phyloP scores from a whole-genome alignment of 192 early-diverging fungal genomes.

The Endogone sp. region DNA sequence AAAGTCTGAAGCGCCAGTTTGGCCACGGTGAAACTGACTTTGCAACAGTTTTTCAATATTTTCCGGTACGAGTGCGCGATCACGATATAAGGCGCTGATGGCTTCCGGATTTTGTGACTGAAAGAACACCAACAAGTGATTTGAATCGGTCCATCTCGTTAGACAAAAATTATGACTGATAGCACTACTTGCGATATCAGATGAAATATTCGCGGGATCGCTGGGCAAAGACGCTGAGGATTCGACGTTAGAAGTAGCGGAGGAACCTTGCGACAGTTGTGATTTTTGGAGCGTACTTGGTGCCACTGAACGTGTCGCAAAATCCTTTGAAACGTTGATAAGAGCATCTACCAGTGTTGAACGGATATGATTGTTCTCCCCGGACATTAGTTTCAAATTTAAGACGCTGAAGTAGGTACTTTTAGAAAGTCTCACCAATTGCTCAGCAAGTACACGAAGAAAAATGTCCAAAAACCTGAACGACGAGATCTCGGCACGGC shows the following conservation, averaged over 20 bases:
- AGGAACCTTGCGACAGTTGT: too few species aligned
- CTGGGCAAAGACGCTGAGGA: neutral
- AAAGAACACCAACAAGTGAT: constrained; percentile 17
- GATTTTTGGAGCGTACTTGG: constrained; percentile 2
- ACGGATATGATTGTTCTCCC: constrained; percentile 3
- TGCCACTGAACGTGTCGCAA: constrained; percentile 13
- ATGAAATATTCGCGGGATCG: neutral
- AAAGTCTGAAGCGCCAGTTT: neutral
- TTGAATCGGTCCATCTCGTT: constrained; percentile 13
- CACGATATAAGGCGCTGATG: constrained; percentile 16
- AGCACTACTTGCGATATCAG: neutral
- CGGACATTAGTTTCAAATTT: constrained; percentile 12
- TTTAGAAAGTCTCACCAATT: constrained; percentile 14
- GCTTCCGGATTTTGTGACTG: constrained; percentile 18
- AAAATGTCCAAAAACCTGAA: constrained; percentile 20
- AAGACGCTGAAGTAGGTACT: constrained; percentile 13
- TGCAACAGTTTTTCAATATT: constrained; percentile 12
- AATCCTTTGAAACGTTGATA: constrained; percentile 11
- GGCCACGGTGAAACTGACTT: constrained; percentile 2
- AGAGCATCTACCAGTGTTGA: constrained; percentile 8
- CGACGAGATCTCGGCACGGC: constrained; percentile 3
- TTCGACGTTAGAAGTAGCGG: neutral
- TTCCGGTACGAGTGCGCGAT: neutral
- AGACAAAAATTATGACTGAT: neutral
- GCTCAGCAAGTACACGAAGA: constrained; percentile 18